Conservation (phyloP, 495 filamentous ascomycete species). For the Aspergillus biplanus region DNA sequence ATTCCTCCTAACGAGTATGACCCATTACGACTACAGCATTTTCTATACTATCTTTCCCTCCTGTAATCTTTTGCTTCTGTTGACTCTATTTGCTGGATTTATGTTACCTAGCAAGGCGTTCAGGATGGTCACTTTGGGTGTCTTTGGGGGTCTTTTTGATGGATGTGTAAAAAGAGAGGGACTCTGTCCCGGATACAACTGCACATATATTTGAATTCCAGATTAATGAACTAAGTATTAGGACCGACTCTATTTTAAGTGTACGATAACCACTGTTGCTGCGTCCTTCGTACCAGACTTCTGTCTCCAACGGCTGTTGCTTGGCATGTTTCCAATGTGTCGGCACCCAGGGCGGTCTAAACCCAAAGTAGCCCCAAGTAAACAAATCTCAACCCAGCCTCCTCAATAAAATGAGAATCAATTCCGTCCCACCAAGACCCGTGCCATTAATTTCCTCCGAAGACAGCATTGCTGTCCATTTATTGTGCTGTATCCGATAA, state of each 20-base stretch:
- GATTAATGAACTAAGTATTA: not conserved
- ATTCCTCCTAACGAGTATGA: conserved; percentile 19
- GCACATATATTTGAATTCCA: conserved; percentile 18
- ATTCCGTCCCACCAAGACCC: conserved; percentile 9
- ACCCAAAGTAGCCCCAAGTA: conserved; percentile 13
- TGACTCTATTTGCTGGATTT: conserved; percentile 10
- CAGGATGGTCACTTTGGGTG: conserved; percentile 10
- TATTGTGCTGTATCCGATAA: not conserved
- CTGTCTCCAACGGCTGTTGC: not conserved
- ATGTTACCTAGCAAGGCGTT: conserved; percentile 29
- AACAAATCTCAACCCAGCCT: conserved; percentile 24
- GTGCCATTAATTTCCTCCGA: not conserved
- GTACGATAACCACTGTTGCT: not conserved
- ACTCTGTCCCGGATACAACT: not conserved
- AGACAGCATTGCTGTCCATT: not conserved
- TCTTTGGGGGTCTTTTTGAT: conserved; percentile 4
- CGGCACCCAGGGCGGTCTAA: not conserved
- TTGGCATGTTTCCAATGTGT: conserved; percentile 6
- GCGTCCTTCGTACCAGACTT: not conserved
- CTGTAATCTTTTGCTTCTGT: conserved; percentile 5
- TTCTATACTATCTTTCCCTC: conserved; percentile 8
- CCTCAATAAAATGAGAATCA: conserved; percentile 14
- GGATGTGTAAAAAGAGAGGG: conserved; percentile 10
- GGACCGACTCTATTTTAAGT: not conserved
- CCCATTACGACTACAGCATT: conserved; percentile 20